Evolutionary conservation across 768 basidiomycete genomes (phyloP), one percentile per base, ranked within the genome.

Genomic region (Lactarius sanguifluus): DNA sequence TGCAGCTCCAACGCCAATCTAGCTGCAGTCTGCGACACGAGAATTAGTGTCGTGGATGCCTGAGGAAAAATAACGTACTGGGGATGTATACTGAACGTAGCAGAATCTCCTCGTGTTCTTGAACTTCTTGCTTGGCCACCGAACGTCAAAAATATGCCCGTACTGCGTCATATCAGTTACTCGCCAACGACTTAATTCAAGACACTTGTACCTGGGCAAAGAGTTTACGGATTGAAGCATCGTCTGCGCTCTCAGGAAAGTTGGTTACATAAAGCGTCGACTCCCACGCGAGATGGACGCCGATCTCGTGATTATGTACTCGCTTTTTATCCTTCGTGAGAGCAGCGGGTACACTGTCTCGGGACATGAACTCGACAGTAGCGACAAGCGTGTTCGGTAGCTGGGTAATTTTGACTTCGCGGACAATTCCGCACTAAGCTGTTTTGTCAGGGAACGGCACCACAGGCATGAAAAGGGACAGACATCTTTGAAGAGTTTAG

Each of bases 111-210:
- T 81, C 2, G 91, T 90, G 64, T 80, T 86, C 77, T 95, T 96
- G 82, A 94, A 95, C 74, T 97, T 97, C 74, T 96, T 96, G 77
- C 94, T 96, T 6, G 97, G 97, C 96, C 96, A 98, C 38, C 97
- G 90, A 20, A 94, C 91, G 69, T 98, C 96, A 67, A 98, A 92
- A 62, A 99, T 84, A 5, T 82, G 84, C 12, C 97, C 97, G 76
- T 91, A 95, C 94, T 97, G 30, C 43, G 62, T 72, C 56, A 65
- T 15, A 7, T 52, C 25, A 52, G 50, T 52, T 30, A 40, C 69
- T 41, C 62, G 59, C 1, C 47, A 54, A 36, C 10, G 59, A 54
- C 1, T 13, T 40, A 23, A 25, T 38, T 40, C 50, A 54, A 50
- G 56, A 12, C 9, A 30, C 2, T 34, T 82, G 57, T 66, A 96